Evolutionary conservation across 129 eudicot genomes (phyloP).

Genomic region (Apium graveolens): DNA sequence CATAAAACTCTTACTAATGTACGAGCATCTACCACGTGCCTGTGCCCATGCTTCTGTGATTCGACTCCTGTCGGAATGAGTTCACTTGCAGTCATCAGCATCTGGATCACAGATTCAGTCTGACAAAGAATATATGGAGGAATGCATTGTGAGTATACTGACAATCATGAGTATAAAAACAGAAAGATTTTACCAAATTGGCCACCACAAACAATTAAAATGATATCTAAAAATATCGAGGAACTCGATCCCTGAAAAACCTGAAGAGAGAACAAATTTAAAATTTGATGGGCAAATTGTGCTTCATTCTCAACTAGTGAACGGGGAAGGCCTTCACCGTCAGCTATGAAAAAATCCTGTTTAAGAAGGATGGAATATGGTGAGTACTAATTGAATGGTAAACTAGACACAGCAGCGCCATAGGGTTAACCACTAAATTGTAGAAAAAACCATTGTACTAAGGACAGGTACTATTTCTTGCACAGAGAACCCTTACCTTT

Average conservation of each 20-base stretch:
- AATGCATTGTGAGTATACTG: neutral
- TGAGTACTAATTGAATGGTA: neutral
- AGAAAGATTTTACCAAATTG: neutral
- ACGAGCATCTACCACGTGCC: constrained; percentile 59
- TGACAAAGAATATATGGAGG: constrained; percentile 18
- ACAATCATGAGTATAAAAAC: neutral
- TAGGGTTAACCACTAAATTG: neutral
- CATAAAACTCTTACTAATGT: constrained; percentile 77
- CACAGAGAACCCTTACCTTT: constrained; percentile 36
- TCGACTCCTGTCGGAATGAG: constrained; percentile 53
- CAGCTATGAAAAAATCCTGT: constrained; percentile 94
- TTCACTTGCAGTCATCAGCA: constrained; percentile 86
- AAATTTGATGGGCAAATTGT: constrained; percentile 62
- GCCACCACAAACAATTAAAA: neutral
- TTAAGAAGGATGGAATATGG: constrained; percentile 12
- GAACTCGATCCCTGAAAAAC: constrained; percentile 21
- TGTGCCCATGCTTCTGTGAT: constrained; percentile 33
- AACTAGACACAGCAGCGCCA: neutral
- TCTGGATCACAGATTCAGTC: constrained; percentile 70
- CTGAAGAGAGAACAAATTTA: constrained; percentile 63
- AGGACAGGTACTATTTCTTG: neutral
- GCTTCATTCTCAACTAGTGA: constrained; percentile 88
- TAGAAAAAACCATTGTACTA: neutral
- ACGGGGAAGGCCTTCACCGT: constrained; percentile 98
- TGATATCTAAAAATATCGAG: neutral